phyloP scores from a whole-genome alignment of 495 filamentous ascomycete species.

The Neurospora discreta region DNA sequence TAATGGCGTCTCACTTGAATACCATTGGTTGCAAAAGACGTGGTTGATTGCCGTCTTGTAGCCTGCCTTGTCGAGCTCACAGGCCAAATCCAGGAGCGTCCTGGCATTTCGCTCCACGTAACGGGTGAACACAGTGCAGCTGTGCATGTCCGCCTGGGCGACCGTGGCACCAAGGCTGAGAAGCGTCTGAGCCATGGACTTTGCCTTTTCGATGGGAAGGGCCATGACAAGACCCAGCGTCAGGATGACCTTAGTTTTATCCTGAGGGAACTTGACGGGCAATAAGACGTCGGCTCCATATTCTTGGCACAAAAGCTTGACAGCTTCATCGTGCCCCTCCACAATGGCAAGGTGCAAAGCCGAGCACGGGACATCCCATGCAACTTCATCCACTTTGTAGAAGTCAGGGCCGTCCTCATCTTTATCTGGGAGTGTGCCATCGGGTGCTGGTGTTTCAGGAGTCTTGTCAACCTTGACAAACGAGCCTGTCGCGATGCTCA shows the following conservation, averaged over 20 bases:
- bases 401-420: conserved; percentile 60
- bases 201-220: conserved; percentile 47
- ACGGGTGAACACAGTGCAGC: conserved; percentile 48
- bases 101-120: conserved; percentile 36
- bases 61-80: conserved; percentile 48
- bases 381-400: conserved; percentile 60
- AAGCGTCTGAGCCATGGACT: conserved; percentile 47
- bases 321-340: conserved; percentile 52
- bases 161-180: conserved; percentile 61
- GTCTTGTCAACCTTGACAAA: conserved; percentile 52
- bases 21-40: conserved; percentile 24
- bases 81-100: conserved; percentile 46
- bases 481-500: conserved; percentile 46
- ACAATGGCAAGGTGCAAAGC: conserved; percentile 70
- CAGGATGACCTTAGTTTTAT: conserved; percentile 43
- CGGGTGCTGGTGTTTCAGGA: conserved; percentile 19
- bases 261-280: conserved; percentile 50
- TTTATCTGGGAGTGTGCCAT: conserved; percentile 33
- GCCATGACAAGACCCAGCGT: conserved; percentile 50
- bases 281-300: conserved; percentile 65
- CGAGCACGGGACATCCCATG: conserved; percentile 64
- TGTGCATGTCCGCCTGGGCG: conserved; percentile 54
- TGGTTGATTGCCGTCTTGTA: conserved; percentile 54
- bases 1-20: conserved; percentile 26
- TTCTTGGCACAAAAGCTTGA: conserved; percentile 56